Base-by-base conservation (phyloP, 148 eudicot genomes). In the Heliosperma pusillum region DNA sequence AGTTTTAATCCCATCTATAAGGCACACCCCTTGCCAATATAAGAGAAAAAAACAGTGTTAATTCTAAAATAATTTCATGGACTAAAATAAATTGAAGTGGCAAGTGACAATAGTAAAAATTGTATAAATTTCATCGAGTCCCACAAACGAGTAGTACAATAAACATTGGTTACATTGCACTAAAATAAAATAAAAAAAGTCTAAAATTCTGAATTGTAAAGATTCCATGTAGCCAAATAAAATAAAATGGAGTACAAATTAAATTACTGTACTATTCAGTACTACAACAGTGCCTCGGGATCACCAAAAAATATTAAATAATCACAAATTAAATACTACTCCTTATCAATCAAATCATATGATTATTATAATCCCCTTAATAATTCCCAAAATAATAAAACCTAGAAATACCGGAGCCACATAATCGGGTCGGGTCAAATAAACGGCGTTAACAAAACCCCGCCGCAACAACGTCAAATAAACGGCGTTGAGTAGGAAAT, bases 261-360 rank as follows among this genome's bases (percentile, higher is more conserved):
- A 36, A 17, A 20, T n/a, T 11, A 7, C 16, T 26, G 58, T 57
- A n/a, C 12, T 66, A 57, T 22, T 62, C 24, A 50, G 29, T 70
- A 47, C 8, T 8, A 59, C 66, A 80, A 55, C 68, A 62, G 13
- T 42, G 24, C 76, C 81, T 86, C 84, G 91, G 89, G 91, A 88
- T 88, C 87, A 77, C 72, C 87, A 85, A 86, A 30, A 20, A 60
- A 75, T 59, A 66, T 65, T 44, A 67, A 20, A 40, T 45, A 27
- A 11, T 50, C 55, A 63, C 40, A 0, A 27, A 63, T 33, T 65
- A 29, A 11, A 2, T 64, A 30, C 5, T 10, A 36, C 42, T 36
- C 16, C 8, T 30, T 24, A 24, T 61, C 66, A n/a, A n/a, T n/a
- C n/a, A n/a, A n/a, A n/a, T n/a, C n/a, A n/a, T n/a, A n/a, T n/a